Base-by-base conservation (phyloP, 2,329 filamentous ascomycete genomes). In the Alternaria postmessia region DNA sequence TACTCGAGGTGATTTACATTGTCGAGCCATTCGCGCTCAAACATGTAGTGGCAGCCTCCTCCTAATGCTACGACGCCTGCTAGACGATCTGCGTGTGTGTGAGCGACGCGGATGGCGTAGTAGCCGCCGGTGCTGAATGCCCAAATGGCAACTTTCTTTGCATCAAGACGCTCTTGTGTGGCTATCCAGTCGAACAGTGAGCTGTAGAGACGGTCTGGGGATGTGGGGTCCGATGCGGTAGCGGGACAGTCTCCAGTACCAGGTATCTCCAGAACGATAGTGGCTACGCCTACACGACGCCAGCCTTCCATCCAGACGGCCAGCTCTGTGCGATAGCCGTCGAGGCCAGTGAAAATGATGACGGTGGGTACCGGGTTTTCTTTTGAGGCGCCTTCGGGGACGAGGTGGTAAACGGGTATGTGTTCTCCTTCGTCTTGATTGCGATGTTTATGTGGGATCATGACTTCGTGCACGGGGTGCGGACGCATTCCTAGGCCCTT, bases 321-420 rank as follows among this genome's bases (percentile, higher is more conserved):
- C 11, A 85, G 81, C 62, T 88, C 86, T 2, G 85, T 87, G 47
- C 86, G 79, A 72, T 88, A 88, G 9, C 85, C 86, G 59, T 88
- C 86, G 0, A 88, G 80, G 0, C 86, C 86, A 0, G 85, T 87
- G 73, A 88, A 83, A 57, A 88, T 84, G 36, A 87, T 75, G 3
- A 88, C 78, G 14, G 83, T 76, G 0, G 86, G 86, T 0, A 81
- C 82, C 0, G 82, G 84, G 5, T 79, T 78, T 3, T 76, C 67
- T 0, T 75, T 72, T 0, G 75, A 75, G 0, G 83, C 82, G 9
- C 75, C 68, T 1, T 79, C 75, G 0, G 90, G 89, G 0, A 88
- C 69, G 7, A 90, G 86, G 62, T 91, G 83, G 74, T 91, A 91
- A 14, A 88, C 83, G 1, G 89, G 88, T 54, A 93, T 88, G 0